A percentile compares a stretch with the other conserved stretches of the same genome.
Conservation (phyloP, 331 rosid genomes). For the Phaseolus coccineus region DNA sequence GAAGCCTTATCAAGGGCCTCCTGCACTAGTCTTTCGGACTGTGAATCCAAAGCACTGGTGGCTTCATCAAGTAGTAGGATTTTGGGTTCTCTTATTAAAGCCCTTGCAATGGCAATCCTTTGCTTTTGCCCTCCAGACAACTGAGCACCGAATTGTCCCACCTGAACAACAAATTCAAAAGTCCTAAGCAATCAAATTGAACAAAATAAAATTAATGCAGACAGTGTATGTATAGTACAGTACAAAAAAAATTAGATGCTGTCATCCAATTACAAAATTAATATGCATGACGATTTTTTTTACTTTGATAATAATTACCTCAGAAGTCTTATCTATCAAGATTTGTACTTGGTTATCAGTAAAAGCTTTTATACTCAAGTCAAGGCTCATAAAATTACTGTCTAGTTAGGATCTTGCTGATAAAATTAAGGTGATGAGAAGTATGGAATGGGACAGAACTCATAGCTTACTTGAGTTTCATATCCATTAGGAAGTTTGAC, state of each 20-base stretch:
- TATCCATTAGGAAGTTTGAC: constrained; percentile 66
- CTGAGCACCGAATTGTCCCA: constrained; percentile 82
- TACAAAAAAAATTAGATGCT: neutral
- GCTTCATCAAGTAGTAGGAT: constrained; percentile 88
- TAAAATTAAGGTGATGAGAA: neutral
- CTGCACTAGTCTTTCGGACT: constrained; percentile 74
- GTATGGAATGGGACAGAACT: constrained; percentile 14
- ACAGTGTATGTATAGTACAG: neutral
- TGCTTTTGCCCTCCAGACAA: constrained; percentile 90
- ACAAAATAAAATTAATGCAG: neutral
- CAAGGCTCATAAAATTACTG: neutral
- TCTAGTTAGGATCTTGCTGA: neutral
- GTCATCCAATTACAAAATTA: neutral
- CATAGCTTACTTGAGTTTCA: constrained; percentile 71
- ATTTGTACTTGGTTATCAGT: neutral
- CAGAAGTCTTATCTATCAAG: neutral
- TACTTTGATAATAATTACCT: neutral
- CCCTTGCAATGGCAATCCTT: constrained; percentile 89
- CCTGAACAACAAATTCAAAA: constrained; percentile 45
- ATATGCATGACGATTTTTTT: neutral
- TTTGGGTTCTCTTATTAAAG: constrained; percentile 70
- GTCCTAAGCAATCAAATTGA: constrained; percentile 32
- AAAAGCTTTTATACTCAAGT: no score
- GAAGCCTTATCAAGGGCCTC: constrained; percentile 79
- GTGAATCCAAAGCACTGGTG: constrained; percentile 85